phyloP scores from a whole-genome alignment of 2,329 filamentous ascomycete species.

The Alternaria viburni region DNA sequence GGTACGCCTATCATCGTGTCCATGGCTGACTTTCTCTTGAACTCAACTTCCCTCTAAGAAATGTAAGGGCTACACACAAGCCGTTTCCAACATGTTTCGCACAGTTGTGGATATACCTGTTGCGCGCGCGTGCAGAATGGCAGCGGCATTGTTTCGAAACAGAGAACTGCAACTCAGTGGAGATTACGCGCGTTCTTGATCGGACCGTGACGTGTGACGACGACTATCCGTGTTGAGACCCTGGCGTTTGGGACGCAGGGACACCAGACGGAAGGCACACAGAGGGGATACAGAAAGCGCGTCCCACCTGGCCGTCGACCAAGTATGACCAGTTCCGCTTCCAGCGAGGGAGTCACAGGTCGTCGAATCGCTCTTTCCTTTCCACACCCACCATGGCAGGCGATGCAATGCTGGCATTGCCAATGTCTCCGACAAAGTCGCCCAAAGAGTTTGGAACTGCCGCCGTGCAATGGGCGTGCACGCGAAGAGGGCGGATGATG shows the following conservation, averaged over 20 bases:
- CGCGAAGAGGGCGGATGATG: slow-evolving; percentile 38
- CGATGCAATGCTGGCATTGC: slow-evolving; percentile 31
- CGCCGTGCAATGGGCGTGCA: slow-evolving; percentile 36
- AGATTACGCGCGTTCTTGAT: slow-evolving; percentile 10
- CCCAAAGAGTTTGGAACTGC: slow-evolving; percentile 33
- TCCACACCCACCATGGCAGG: slow-evolving; percentile 23
- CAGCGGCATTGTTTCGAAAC: background rate
- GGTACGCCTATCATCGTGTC: background rate
- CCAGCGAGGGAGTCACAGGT: background rate
- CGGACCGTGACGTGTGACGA: slow-evolving; percentile 11
- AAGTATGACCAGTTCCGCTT: background rate
- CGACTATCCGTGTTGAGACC: background rate
- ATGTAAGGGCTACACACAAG: background rate
- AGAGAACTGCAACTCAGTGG: background rate
- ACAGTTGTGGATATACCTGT: background rate
- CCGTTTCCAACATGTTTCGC: background rate
- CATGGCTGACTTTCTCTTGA: background rate
- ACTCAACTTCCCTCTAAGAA: background rate
- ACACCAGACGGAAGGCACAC: background rate
- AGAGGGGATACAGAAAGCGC: background rate
- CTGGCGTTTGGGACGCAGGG: background rate
- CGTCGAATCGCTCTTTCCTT: background rate
- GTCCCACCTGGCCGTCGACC: background rate
- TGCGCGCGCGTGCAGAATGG: background rate
- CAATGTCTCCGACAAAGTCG: slow-evolving; percentile 34